Percentiles rank a stretch among this genome's conserved stretches.
These are phyloP conservation scores for Suillus cothurnatus DNA, from an alignment of 768 basidiomycete genomes.

Conservation along the genomic window DNA sequence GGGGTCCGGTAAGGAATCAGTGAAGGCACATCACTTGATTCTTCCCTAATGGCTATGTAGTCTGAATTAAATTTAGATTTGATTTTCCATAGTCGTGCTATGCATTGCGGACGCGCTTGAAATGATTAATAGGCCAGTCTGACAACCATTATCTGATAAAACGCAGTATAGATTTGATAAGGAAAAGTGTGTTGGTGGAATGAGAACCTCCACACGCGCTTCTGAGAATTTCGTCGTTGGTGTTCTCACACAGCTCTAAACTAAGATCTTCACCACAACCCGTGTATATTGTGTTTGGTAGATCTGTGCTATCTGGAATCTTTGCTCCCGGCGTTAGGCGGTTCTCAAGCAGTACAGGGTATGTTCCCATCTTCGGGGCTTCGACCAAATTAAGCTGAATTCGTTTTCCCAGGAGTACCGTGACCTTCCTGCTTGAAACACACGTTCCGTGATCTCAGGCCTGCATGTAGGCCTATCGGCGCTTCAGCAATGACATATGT, in stretches of 20 bases:
- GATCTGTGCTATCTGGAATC: neutral
- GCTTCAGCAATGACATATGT: conserved; percentile 12
- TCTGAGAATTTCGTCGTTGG: neutral
- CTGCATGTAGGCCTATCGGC: conserved; percentile 19
- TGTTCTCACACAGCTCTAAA: neutral
- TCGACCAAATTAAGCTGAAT: conserved; percentile 1
- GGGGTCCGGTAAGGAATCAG: neutral
- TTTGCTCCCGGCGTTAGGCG: neutral
- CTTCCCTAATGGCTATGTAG: no score
- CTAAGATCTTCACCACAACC: neutral
- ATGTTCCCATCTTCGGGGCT: conserved; percentile 17
- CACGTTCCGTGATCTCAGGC: conserved; percentile 5
- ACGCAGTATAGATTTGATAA: no score
- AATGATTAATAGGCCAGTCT: neutral
- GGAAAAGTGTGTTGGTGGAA: neutral
- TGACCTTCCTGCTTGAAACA: neutral
- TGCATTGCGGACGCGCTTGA: neutral
- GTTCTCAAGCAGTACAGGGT: conserved; percentile 18
- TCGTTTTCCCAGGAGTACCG: conserved; percentile 16
- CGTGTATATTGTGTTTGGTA: neutral
- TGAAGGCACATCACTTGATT: neutral
- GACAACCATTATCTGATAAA: neutral
- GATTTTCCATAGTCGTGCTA: neutral
- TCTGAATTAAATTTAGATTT: neutral
- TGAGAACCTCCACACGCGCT: neutral